Evolutionary conservation across 371 early-diverging fungal genomes (phyloP).

Genomic region (Mucor saturninus): DNA sequence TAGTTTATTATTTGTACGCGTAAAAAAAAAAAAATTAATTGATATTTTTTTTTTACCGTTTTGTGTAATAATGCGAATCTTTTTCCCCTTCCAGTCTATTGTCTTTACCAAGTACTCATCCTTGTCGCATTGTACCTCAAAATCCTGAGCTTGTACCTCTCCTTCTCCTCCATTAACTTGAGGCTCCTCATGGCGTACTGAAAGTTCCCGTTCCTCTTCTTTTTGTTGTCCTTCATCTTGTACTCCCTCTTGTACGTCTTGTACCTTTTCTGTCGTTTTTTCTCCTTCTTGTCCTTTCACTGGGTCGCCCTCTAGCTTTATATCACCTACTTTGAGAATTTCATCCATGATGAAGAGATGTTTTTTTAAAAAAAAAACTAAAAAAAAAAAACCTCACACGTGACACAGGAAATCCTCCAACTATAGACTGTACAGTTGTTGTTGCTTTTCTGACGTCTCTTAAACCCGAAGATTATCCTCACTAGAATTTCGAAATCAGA

Average conservation of each 20-base stretch:
- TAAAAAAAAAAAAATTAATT: neutral
- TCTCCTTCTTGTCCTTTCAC: neutral
- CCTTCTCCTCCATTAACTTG: neutral
- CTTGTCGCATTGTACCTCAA: constrained; percentile 1
- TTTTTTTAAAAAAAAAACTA: no score
- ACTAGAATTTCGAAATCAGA: no score
- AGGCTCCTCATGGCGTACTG: neutral
- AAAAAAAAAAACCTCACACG: no score
- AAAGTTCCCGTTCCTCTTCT: neutral
- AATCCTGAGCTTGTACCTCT: neutral
- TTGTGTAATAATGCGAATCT: constrained; percentile 78
- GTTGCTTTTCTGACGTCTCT: no score
- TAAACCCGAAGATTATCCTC: no score
- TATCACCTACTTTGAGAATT: no score
- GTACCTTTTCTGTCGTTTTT: neutral
- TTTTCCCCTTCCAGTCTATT: constrained; percentile 61
- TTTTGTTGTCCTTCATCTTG: neutral
- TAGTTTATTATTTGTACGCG: neutral
- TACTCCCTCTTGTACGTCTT: neutral
- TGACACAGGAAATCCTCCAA: no score
- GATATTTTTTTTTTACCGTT: constrained; percentile 58
- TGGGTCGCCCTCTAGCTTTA: neutral
- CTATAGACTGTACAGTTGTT: no score
- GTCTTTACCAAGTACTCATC: constrained; percentile 69
- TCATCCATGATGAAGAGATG: no score